Conservation (phyloP, 2,329 filamentous ascomycete genomes). For the Epichloe uncinata region DNA sequence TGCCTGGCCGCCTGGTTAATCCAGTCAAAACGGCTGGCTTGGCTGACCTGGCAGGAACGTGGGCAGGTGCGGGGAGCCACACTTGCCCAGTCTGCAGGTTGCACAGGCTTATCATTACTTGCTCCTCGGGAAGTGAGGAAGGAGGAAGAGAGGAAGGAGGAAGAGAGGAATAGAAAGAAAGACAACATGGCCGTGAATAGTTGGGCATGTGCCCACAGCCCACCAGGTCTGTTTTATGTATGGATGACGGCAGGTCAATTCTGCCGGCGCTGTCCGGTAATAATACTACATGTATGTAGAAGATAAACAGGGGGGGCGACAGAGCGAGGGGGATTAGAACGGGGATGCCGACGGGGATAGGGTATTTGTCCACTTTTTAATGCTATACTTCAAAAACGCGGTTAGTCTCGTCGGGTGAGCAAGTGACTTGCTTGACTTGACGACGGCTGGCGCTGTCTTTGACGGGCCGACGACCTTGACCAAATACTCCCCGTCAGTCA, state of each 20-base stretch:
- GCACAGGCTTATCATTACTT: not conserved
- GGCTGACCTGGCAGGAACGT: not conserved
- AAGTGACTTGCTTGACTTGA: not conserved
- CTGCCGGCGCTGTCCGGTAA: too few species aligned
- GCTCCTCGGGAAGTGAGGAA: not conserved
- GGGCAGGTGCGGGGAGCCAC: slow-evolving; percentile 3
- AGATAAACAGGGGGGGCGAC: not conserved
- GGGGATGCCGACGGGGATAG: slow-evolving; percentile 1
- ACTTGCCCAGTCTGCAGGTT: slow-evolving; percentile 2
- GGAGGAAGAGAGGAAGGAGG: not conserved
- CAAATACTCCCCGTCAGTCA: not conserved
- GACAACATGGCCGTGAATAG: not conserved
- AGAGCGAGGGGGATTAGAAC: not conserved
- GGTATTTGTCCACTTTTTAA: not conserved
- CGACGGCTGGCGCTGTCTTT: not conserved
- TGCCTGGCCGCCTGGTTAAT: too few species aligned
- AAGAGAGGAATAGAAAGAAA: not conserved
- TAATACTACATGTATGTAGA: too few species aligned
- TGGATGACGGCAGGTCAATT: too few species aligned
- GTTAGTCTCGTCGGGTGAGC: not conserved
- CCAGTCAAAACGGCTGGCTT: too few species aligned
- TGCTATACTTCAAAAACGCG: not conserved
- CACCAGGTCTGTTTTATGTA: too few species aligned
- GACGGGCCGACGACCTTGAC: not conserved
- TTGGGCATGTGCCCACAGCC: not conserved